phyloP scores from a whole-genome alignment of 192 early-diverging fungal species.

The Umbelopsis isabellina region DNA sequence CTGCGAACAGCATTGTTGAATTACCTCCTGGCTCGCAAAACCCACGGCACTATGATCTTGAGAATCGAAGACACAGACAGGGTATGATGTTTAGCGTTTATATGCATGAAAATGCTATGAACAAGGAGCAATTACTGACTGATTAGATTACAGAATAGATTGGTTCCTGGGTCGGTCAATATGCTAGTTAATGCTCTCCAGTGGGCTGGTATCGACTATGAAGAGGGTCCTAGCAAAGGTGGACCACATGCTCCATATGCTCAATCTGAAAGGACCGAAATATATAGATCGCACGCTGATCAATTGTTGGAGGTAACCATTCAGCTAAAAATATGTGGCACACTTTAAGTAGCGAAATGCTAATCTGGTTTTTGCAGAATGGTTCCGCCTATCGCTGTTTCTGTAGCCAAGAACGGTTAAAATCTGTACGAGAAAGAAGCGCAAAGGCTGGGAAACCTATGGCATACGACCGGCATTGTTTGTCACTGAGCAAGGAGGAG shows the following conservation, averaged over 20 bases:
- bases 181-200: slow-evolving; percentile 64
- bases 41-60: slow-evolving; percentile 77
- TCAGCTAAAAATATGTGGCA: not conserved
- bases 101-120: not conserved
- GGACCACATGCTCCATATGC: slow-evolving; percentile 65
- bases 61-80: slow-evolving; percentile 95
- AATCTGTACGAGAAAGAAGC: slow-evolving; percentile 54
- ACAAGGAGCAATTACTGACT: not conserved
- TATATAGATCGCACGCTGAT: slow-evolving; percentile 73
- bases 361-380: slow-evolving; percentile 26
- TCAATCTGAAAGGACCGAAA: slow-evolving; percentile 74
- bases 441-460: slow-evolving; percentile 58
- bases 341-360: not conserved
- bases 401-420: slow-evolving; percentile 73
- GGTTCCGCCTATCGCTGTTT: slow-evolving; percentile 91
- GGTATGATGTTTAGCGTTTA: slow-evolving; percentile 29
- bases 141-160: slow-evolving; percentile 50
- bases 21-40: slow-evolving; percentile 78
- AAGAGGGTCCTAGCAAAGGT: slow-evolving; percentile 73
- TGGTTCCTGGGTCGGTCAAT: slow-evolving; percentile 74
- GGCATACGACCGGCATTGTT: slow-evolving; percentile 84
- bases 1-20: slow-evolving; percentile 93
- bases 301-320: slow-evolving; percentile 59
- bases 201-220: slow-evolving; percentile 77
- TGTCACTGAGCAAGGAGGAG: slow-evolving; percentile 65